Percentiles rank a stretch among this genome's conserved stretches.
Evolutionary conservation across 805 yeast species (phyloP).

Genomic region (Starmerella apicola): DNA sequence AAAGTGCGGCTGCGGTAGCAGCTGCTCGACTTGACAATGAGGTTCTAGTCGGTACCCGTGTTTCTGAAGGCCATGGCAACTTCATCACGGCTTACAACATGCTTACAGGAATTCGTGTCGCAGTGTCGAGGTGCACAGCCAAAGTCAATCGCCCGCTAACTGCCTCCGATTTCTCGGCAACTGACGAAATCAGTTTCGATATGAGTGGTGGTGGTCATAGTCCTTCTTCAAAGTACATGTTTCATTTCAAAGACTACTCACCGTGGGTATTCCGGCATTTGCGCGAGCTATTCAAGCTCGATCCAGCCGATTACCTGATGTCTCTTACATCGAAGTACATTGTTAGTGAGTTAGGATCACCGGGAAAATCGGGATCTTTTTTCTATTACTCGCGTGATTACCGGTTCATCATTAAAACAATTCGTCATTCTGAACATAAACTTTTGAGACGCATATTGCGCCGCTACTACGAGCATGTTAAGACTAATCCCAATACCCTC

Average conservation of each 20-base stretch:
- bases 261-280: slow-evolving; percentile 89
- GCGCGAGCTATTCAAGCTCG: slow-evolving; percentile 67
- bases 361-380: slow-evolving; percentile 94
- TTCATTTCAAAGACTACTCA: slow-evolving; percentile 90
- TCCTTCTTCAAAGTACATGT: slow-evolving; percentile 89
- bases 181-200: slow-evolving; percentile 76
- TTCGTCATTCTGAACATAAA: slow-evolving; percentile 83
- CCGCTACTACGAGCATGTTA: slow-evolving; percentile 70
- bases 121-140: slow-evolving; percentile 77
- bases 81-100: slow-evolving; percentile 91
- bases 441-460: slow-evolving; percentile 62
- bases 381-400: slow-evolving; percentile 91
- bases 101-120: slow-evolving; percentile 92
- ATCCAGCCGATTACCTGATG: slow-evolving; percentile 89
- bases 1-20: slow-evolving; percentile 13
- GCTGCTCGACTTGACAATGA: slow-evolving; percentile 25
- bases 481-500: slow-evolving; percentile 73
- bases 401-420: slow-evolving; percentile 88
- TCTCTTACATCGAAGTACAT: slow-evolving; percentile 89
- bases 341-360: slow-evolving; percentile 82
- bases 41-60: slow-evolving; percentile 66
- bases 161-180: slow-evolving; percentile 55
- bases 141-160: slow-evolving; percentile 65
- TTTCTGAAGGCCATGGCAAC: slow-evolving; percentile 86
- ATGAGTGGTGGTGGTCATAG: slow-evolving; percentile 71